A percentile compares a stretch with the other conserved stretches of the same genome.
phyloP scores from a whole-genome alignment of 257 asterid genomes.

The Plantago elongata region DNA sequence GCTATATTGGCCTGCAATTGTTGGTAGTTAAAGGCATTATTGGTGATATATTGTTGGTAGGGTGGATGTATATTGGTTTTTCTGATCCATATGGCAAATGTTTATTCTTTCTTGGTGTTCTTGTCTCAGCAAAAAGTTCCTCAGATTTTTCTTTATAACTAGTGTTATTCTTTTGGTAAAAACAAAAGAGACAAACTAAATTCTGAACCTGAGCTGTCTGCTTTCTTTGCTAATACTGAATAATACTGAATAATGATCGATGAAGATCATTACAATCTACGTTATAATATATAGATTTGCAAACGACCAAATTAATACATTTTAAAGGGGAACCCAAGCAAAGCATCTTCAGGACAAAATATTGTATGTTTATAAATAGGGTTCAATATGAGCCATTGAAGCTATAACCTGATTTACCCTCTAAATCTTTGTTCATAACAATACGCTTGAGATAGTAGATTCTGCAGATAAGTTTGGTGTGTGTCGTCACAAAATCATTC shows the following conservation, averaged over 20 bases:
- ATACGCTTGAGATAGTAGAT: background rate
- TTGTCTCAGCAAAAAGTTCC: background rate
- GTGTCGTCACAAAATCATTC: background rate
- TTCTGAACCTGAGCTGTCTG: background rate
- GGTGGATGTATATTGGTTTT: conserved; percentile 31
- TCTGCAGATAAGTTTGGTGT: background rate
- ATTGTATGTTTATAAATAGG: no score
- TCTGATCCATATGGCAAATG: conserved; percentile 20
- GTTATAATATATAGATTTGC: background rate
- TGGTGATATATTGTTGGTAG: conserved; percentile 17
- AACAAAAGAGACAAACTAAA: background rate
- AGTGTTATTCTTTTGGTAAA: background rate
- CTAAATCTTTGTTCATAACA: no score
- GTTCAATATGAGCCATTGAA: no score
- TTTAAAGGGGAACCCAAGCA: background rate
- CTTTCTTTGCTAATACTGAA: conserved; percentile 4
- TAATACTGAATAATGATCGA: conserved; percentile 8
- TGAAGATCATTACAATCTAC: background rate
- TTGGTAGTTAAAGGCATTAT: conserved; percentile 17
- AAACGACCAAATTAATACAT: conserved; percentile 2
- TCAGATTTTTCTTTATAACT: conserved; percentile 2
- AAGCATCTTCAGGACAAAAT: no score
- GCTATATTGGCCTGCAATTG: conserved; percentile 25
- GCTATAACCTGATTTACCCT: background rate
- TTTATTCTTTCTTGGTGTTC: conserved; percentile 22